phyloP scores from a whole-genome alignment of 768 basidiomycete species.

The Leccinum rimulosum region DNA sequence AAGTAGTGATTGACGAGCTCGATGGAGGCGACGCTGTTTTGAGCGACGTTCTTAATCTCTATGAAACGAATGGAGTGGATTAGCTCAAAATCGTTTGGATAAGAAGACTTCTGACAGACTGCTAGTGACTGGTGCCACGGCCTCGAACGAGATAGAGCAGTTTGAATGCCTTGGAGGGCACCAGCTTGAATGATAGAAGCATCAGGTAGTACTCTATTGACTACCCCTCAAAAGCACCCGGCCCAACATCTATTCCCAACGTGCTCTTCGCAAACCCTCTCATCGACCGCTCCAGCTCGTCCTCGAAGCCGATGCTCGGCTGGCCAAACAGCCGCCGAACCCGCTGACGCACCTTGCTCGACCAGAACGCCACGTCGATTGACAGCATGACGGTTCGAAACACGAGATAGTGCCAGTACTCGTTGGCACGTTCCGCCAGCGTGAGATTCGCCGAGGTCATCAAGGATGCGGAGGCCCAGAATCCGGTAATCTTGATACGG shows the following conservation, averaged over 20 bases:
- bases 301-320: slow-evolving; percentile 64
- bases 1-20: no score
- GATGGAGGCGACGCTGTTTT: no score
- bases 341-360: slow-evolving; percentile 53
- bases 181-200: no score
- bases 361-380: slow-evolving; percentile 73
- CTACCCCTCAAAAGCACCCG: slow-evolving; percentile 32
- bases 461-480: slow-evolving; percentile 72
- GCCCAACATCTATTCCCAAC: slow-evolving; percentile 72
- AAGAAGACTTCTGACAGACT: no score
- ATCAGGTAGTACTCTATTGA: no score
- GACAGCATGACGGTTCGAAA: slow-evolving; percentile 66
- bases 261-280: slow-evolving; percentile 73
- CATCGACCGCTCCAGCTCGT: slow-evolving; percentile 76
- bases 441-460: slow-evolving; percentile 43
- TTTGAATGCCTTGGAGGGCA: no score
- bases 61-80: no score
- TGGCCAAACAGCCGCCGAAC: slow-evolving; percentile 39
- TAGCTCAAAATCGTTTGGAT: no score
- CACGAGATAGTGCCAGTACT: slow-evolving; percentile 56
- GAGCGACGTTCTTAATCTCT: no score
- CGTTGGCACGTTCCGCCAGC: slow-evolving; percentile 41
- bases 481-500: slow-evolving; percentile 85
- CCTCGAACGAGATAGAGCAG: background rate
- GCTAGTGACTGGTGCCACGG: no score